Evolutionary conservation across 352 stramenopile species (phyloP).

Genomic region (Globisporangium nagaii): DNA sequence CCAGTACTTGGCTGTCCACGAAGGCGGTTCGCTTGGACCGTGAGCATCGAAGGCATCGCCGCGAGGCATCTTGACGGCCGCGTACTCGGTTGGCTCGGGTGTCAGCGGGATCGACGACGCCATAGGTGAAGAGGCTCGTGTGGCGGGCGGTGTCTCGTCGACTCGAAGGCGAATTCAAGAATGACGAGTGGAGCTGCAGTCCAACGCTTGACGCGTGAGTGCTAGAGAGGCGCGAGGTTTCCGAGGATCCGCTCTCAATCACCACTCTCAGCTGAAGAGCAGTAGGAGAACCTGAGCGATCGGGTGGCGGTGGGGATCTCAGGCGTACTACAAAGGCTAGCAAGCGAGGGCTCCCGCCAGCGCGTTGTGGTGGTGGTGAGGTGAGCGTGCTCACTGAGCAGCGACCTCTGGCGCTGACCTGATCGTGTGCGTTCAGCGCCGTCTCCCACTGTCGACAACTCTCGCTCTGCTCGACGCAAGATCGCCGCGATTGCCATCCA

Average conservation of each 20-base stretch:
- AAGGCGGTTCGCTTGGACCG: background rate
- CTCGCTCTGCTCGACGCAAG: background rate
- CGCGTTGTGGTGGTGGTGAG: too few relatives aligned
- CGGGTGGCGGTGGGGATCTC: background rate
- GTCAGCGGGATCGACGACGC: background rate
- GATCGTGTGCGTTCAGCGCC: background rate
- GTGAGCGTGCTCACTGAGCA: too few relatives aligned
- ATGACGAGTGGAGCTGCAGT: background rate
- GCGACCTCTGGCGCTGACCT: background rate
- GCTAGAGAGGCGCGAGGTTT: too few relatives aligned
- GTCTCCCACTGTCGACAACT: background rate
- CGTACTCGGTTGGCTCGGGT: background rate
- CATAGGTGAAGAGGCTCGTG: too few relatives aligned
- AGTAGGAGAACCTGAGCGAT: background rate
- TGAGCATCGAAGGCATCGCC: background rate
- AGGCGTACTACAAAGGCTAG: too few relatives aligned
- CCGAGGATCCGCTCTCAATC: too few relatives aligned
- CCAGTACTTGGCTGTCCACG: slow-evolving; percentile 9
- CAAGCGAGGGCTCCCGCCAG: too few relatives aligned
- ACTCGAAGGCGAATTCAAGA: background rate
- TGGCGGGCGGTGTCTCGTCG: too few relatives aligned
- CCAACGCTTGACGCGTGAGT: too few relatives aligned
- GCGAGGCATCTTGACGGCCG: background rate
- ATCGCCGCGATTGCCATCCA: too few relatives aligned
- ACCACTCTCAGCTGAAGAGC: too few relatives aligned